Base-by-base conservation (phyloP, 768 basidiomycete genomes). In the Suillus ampliporus region DNA sequence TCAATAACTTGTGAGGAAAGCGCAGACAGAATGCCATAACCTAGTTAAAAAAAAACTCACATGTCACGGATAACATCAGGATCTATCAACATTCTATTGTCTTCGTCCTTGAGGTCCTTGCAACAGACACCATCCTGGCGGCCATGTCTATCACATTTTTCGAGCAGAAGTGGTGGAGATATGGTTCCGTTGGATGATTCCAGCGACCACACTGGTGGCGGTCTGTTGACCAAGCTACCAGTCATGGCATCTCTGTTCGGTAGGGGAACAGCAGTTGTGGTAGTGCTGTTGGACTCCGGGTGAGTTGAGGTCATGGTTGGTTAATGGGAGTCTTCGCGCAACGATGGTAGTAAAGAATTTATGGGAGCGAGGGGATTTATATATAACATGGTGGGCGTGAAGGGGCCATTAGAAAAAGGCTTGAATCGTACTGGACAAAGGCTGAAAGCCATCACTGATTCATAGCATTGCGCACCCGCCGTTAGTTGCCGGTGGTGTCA, bases 61-160 rank as follows among this genome's bases (percentile, higher is more conserved):
- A 94, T 86, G 66, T 96, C 94, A 9, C 94, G 88, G 21, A 97
- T 84, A 52, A 96, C 78, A 65, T 96, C 94, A 1, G 95, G 95
- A 72, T 97, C 86, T 41, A 97, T 79, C 41, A 97, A 83, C 0
- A 85, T 89, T 28, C 94, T 84, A 62, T 94, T 89, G 53, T 94
- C 92, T 14, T 89, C 85, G 57, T 80, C 86, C 71, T 87, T 93
- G 62, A 97, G 86, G 60, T 95, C 92, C 69, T 93, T 91, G 80
- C 95, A 97, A 78, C 95, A 97, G 5, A 95, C 76, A 9, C 90
- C 91, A 57, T 84, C 85, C 50, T 78, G 78, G 37, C 83, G 81
- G 37, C 78, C 75, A 59, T 84, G 77, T 64, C 83, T 77, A 17
- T 83, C 82, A 70, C 91, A 93, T 71, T 87, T 86, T 23, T 84